These are phyloP conservation scores for Carpinus viminea DNA, from an alignment of 306 rosid species.

Conservation along the genomic window DNA sequence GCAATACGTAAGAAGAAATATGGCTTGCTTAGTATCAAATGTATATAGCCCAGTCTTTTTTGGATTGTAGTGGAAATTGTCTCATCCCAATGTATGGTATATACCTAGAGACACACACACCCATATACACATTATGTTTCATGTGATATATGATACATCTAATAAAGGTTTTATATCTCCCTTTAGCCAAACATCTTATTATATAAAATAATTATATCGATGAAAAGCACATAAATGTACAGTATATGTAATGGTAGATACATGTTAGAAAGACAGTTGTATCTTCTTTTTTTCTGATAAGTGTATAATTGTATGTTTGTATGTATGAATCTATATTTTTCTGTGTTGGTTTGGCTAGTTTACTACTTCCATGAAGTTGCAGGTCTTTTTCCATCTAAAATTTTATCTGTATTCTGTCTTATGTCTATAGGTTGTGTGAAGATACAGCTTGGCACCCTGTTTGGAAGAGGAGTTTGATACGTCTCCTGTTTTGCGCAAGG, in stretches of 20 bases:
- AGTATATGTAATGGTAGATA: neutral
- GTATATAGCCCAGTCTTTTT: slow-evolving; percentile 1
- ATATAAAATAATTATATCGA: neutral
- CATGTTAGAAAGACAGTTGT: neutral
- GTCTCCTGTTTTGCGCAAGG: slow-evolving; percentile 61
- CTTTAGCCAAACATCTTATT: neutral
- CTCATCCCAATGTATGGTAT: neutral
- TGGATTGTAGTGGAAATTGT: no score
- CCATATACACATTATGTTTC: neutral
- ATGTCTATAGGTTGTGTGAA: slow-evolving; percentile 64
- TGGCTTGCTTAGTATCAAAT: slow-evolving; percentile 2
- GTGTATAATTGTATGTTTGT: neutral
- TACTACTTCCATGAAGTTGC: neutral
- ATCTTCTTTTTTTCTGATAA: neutral
- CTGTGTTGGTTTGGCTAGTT: slow-evolving; percentile 1
- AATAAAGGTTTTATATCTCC: neutral
- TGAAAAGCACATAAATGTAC: neutral
- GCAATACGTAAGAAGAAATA: neutral
- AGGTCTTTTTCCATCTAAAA: slow-evolving; percentile 4
- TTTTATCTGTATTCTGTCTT: slow-evolving; percentile 22
- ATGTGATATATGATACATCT: slow-evolving; percentile 1
- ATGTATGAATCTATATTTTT: neutral
- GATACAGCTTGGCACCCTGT: slow-evolving; percentile 99
- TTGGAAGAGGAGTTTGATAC: slow-evolving; percentile 75
- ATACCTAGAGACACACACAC: neutral